Percentiles rank a stretch among this genome's conserved stretches.
Evolutionary conservation across 805 yeast genomes (phyloP).

Genomic region (Starmerella potacharoeniae): DNA sequence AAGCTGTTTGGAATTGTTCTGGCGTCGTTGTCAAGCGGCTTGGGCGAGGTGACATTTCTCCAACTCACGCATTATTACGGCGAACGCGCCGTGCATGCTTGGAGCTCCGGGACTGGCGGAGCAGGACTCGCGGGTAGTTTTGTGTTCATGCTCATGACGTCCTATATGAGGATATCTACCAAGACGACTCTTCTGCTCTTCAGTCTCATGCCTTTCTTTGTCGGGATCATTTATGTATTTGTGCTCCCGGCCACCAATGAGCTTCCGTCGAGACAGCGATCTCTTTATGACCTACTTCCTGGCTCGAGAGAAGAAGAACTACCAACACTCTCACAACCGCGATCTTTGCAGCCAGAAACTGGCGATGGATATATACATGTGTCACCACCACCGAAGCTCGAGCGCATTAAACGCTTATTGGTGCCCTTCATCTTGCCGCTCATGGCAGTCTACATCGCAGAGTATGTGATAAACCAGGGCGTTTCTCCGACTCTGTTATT

Average conservation of each 20-base stretch:
- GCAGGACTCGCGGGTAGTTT: conserved; percentile 82
- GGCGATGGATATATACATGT: background rate
- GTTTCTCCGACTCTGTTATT: conserved; percentile 78
- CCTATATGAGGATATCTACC: conserved; percentile 48
- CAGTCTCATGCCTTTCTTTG: conserved; percentile 31
- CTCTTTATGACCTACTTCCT: background rate
- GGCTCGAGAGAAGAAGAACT: background rate
- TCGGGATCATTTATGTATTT: conserved; percentile 24
- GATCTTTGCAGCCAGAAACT: background rate
- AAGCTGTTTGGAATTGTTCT: conserved; percentile 58
- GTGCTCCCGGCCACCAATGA: conserved; percentile 25
- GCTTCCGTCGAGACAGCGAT: background rate
- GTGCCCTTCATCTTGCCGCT: conserved; percentile 67
- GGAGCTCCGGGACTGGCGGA: conserved; percentile 92
- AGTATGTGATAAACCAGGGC: conserved; percentile 85
- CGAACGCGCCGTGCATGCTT: conserved; percentile 58
- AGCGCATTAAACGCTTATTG: conserved; percentile 26
- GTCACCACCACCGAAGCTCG: conserved; percentile 2
- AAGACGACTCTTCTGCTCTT: conserved; percentile 46
- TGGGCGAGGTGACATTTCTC: conserved; percentile 82
- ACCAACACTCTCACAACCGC: background rate
- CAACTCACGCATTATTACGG: conserved; percentile 73
- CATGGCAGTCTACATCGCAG: conserved; percentile 70
- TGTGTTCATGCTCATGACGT: conserved; percentile 57
- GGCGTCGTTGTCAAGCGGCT: conserved; percentile 76